Percentiles rank a stretch among this genome's conserved stretches.
Evolutionary conservation across 805 yeast species (phyloP).

Genomic region (Sugiyamaella lignohabitans): DNA sequence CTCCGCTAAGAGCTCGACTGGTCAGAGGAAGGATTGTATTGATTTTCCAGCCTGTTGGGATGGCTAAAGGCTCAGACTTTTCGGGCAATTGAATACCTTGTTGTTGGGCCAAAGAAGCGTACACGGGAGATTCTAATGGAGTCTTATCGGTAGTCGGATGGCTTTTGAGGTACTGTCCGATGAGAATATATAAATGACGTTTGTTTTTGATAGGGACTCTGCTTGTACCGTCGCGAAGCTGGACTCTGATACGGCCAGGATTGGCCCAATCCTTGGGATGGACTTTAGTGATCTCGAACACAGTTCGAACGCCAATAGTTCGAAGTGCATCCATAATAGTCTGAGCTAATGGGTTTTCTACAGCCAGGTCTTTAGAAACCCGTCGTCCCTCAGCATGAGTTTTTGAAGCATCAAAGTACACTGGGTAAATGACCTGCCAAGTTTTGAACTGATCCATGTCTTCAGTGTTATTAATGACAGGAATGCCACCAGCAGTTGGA

Average conservation of each 20-base stretch:
- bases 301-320: constrained; percentile 32
- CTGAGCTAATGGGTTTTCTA: constrained; percentile 81
- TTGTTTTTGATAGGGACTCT: constrained; percentile 40
- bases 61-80: constrained; percentile 55
- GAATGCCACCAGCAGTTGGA: constrained; percentile 19
- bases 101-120: constrained; percentile 15
- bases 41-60: constrained; percentile 81
- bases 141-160: constrained; percentile 65
- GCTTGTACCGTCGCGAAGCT: constrained; percentile 40
- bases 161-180: constrained; percentile 53
- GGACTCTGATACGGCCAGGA: constrained; percentile 89
- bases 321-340: constrained; percentile 66
- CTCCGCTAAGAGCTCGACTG: constrained; percentile 71
- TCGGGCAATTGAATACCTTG: constrained; percentile 25
- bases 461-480: constrained; percentile 46
- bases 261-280: constrained; percentile 98
- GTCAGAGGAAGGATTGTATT: constrained; percentile 84
- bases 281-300: constrained; percentile 57
- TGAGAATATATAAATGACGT: constrained; percentile 54
- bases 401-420: constrained; percentile 79
- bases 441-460: constrained; percentile 52
- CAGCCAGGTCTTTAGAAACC: constrained; percentile 60
- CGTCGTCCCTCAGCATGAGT: constrained; percentile 79
- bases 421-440: constrained; percentile 79
- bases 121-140: constrained; percentile 45